Base-by-base conservation (phyloP, 768 basidiomycete species). In the Phaeolepiota aurea region DNA sequence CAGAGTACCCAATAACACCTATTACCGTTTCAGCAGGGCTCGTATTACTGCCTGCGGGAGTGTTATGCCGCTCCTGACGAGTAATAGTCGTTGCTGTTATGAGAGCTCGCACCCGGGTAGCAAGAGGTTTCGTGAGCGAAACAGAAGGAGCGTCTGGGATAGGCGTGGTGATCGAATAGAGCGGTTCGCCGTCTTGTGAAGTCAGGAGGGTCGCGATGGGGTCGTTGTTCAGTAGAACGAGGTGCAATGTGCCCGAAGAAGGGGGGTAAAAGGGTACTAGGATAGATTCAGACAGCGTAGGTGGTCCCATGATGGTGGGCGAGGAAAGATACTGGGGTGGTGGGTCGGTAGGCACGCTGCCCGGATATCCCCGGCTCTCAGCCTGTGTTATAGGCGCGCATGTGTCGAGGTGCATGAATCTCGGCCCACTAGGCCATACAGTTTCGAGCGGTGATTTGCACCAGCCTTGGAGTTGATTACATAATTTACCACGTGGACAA, bases 161-260 rank as follows among this genome's bases (percentile, higher is more conserved):
- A 2, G 55, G 53, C 1, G 67, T 66, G 20, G 51, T 44, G 16
- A 65, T 59, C 19, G 58, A 48, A 44, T 59, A 69, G 18, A 59
- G 51, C 3, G 56, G 52, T 33, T 52, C 48, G 5, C 63, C 64
- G 19, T 62, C 58, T 3, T 53, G 51, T 5, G 63, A 53, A 5
- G 62, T 48, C 39, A 68, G 55, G 12, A 61, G 42, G 2, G 67
- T 67, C 19, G 60, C 46, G 3, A 48, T 52, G 5, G 66, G 62
- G 48, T 68, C 64, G 49, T 69, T 69, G 45, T 68, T 51, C 11
- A 62, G 49, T 21, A 67, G 51, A 39, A 46, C 55, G 20, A 65
- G 55, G 37, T 68, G 62, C 50, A 68, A 51, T n/a, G 44, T 43
- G 19, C 22, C 37, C n/a, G 12, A 22, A 10, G 36, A 28, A 7